phyloP scores from a whole-genome alignment of 306 rosid species.

The Ammopiptanthus mongolicus region DNA sequence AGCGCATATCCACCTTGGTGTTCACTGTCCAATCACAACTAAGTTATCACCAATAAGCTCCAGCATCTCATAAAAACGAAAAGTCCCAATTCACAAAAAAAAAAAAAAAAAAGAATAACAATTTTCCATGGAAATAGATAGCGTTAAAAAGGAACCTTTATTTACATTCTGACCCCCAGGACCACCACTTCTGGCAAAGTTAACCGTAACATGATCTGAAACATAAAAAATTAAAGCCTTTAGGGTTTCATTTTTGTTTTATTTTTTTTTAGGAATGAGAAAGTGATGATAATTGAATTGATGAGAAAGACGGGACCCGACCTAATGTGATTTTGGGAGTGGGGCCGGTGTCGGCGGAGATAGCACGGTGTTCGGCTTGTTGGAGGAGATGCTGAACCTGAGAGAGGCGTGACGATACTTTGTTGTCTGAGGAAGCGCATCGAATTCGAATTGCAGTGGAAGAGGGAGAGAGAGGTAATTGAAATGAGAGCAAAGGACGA shows the following conservation, averaged over 20 bases:
- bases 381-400: slow-evolving; percentile 75
- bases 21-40: slow-evolving; percentile 53
- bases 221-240: background rate
- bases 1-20: slow-evolving; percentile 98
- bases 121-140: background rate
- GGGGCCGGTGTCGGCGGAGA: slow-evolving; percentile 46
- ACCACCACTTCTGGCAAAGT: slow-evolving; percentile 93
- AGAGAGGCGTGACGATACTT: slow-evolving; percentile 72
- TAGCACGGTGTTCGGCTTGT: slow-evolving; percentile 76
- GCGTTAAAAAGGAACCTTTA: slow-evolving; percentile 47
- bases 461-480: slow-evolving; percentile 24
- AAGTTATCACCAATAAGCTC: background rate
- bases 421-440: slow-evolving; percentile 52
- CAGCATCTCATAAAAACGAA: background rate
- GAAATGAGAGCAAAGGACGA: background rate
- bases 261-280: background rate
- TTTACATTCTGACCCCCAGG: slow-evolving; percentile 98
- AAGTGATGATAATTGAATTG: background rate
- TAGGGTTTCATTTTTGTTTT: background rate
- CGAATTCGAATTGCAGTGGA: slow-evolving; percentile 24
- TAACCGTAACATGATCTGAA: slow-evolving; percentile 74
- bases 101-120: background rate
- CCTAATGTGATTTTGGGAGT: slow-evolving; percentile 76
- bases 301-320: slow-evolving; percentile 1
- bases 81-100: background rate